A percentile compares a stretch with the other conserved stretches of the same genome.
Conservation (phyloP, 768 basidiomycete species). For the Russula brevipes region DNA sequence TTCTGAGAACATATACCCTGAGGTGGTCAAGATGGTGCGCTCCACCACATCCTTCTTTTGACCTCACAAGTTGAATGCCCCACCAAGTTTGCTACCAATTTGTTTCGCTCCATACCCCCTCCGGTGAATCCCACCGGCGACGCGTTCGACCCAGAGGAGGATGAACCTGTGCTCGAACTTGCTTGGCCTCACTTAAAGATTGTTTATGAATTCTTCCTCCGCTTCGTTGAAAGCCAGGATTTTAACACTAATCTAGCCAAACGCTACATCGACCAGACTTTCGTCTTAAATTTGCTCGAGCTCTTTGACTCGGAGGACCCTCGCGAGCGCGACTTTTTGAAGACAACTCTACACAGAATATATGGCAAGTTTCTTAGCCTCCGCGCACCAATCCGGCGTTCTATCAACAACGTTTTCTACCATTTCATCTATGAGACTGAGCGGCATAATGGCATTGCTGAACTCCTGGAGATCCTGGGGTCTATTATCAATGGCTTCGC, state of each 20-base stretch:
- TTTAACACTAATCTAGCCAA: slow-evolving; percentile 98
- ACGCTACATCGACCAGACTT: slow-evolving; percentile 92
- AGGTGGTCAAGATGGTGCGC: slow-evolving; percentile 95
- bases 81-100: slow-evolving; percentile 87
- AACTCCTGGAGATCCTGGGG: slow-evolving; percentile 94
- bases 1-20: slow-evolving; percentile 96
- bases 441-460: slow-evolving; percentile 98
- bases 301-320: slow-evolving; percentile 99
- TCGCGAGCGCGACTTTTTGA: slow-evolving; percentile 97
- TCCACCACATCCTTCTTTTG: slow-evolving; percentile 7
- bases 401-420: slow-evolving; percentile 99
- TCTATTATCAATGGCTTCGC: slow-evolving; percentile 99
- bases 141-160: slow-evolving; percentile 99
- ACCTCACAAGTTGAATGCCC: slow-evolving; percentile 3
- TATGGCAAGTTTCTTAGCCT: slow-evolving; percentile 99
- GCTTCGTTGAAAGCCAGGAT: slow-evolving; percentile 95
- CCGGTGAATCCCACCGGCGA: slow-evolving; percentile 98
- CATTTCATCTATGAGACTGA: slow-evolving; percentile 98
- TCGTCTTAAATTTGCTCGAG: slow-evolving; percentile 94
- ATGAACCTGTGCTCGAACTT: slow-evolving; percentile 96
- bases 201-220: slow-evolving; percentile 99
- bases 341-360: slow-evolving; percentile 97
- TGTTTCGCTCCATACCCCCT: slow-evolving; percentile 99
- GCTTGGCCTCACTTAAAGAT: slow-evolving; percentile 99
- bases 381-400: slow-evolving; percentile 96